phyloP scores from a whole-genome alignment of 2,329 filamentous ascomycete species.

The Stagonosporopsis rhizophila region DNA sequence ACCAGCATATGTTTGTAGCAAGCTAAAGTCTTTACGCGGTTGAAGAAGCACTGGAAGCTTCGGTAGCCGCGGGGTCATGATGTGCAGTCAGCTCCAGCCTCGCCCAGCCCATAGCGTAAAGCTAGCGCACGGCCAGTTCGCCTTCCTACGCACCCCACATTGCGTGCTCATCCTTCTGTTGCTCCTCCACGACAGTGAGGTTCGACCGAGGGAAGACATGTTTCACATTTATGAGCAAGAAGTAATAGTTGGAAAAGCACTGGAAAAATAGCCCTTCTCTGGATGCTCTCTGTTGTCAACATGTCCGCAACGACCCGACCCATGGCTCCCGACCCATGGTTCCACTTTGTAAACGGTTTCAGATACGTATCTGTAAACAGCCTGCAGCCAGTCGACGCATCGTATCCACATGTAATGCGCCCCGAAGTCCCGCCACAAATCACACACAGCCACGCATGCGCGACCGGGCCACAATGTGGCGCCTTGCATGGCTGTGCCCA shows the following conservation, averaged over 20 bases:
- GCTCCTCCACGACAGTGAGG: not conserved
- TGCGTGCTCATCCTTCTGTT: conserved; percentile 6
- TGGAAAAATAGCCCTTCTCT: not conserved
- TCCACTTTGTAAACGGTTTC: conserved; percentile 19
- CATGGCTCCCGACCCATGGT: conserved; percentile 18
- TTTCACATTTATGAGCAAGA: not conserved
- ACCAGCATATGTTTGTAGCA: not conserved
- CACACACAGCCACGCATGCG: conserved; percentile 23
- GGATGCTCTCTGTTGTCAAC: not conserved
- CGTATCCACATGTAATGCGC: conserved; percentile 14
- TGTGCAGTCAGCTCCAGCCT: conserved; percentile 7
- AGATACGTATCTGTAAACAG: conserved; percentile 10
- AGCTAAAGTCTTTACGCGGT: not conserved
- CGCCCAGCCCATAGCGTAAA: conserved; percentile 1
- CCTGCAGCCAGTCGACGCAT: conserved; percentile 13
- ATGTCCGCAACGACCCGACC: conserved; percentile 12
- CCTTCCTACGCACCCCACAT: conserved; percentile 10
- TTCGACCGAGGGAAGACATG: not conserved
- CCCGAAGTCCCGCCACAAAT: conserved; percentile 21
- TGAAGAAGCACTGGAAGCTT: not conserved
- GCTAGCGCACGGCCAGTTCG: conserved; percentile 2
- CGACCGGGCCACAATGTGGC: conserved; percentile 15
- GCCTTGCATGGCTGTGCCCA: conserved; percentile 23
- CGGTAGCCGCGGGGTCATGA: conserved; percentile 2
- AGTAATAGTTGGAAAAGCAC: not conserved